A percentile compares a stretch with the other conserved stretches of the same genome.
Evolutionary conservation across 805 yeast genomes (phyloP).

Genomic region (Kodamaea kaohsiungensis): DNA sequence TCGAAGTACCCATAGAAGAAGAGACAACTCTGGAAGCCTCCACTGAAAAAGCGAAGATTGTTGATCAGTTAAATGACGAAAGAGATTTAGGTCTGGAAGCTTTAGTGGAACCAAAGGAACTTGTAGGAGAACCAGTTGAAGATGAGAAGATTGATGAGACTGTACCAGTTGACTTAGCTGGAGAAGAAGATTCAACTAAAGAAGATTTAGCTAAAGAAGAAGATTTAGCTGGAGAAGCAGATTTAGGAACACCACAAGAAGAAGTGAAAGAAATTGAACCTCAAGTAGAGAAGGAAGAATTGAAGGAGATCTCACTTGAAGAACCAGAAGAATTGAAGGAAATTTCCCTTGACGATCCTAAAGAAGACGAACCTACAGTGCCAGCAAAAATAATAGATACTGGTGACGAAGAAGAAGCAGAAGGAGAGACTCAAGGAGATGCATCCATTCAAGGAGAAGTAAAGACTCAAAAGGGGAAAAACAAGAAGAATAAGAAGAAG

Average conservation of each 20-base stretch:
- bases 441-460: neutral
- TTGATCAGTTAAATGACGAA: neutral
- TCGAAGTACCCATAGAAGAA: neutral
- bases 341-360: neutral
- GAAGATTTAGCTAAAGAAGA: neutral
- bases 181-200: neutral
- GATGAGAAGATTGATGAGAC: neutral
- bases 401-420: conserved; percentile 8
- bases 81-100: conserved; percentile 10
- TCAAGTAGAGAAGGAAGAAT: conserved; percentile 13
- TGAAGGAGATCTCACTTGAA: conserved; percentile 6
- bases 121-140: conserved; percentile 1
- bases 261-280: conserved; percentile 10
- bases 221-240: neutral
- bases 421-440: neutral
- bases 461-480: neutral
- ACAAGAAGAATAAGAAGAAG: conserved; percentile 6
- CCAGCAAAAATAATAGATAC: neutral
- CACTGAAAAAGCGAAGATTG: conserved; percentile 12
- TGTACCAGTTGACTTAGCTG: neutral
- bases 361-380: neutral
- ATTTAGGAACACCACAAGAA: neutral
- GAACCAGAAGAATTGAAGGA: neutral
- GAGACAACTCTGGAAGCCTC: conserved; percentile 1
- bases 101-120: conserved; percentile 6